Conservation (phyloP, 257 asterid genomes). For the Solanum lycopersicoides region DNA sequence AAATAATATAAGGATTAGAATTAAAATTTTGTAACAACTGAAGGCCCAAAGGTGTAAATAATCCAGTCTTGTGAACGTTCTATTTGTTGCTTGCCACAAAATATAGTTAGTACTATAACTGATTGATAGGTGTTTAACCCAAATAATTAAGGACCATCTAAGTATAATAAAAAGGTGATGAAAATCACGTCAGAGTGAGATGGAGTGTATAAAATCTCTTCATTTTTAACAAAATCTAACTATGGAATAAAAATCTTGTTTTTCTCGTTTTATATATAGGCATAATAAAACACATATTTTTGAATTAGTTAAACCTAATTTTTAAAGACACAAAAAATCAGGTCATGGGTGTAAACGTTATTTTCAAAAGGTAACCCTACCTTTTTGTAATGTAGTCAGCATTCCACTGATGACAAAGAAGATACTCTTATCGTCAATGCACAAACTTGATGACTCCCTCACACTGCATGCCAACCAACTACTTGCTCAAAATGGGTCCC, state of each 20-base stretch:
- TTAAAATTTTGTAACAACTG: neutral
- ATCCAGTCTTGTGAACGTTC: neutral
- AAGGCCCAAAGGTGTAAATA: neutral
- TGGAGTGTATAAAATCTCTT: neutral
- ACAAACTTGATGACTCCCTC: neutral
- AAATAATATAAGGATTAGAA: neutral
- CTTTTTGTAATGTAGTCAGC: neutral
- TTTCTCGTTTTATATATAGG: neutral
- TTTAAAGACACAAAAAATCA: neutral
- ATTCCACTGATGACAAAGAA: neutral
- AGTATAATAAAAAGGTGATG: neutral
- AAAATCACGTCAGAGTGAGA: neutral
- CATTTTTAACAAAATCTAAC: neutral
- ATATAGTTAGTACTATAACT: neutral
- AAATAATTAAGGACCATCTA: neutral
- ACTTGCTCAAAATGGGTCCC: neutral
- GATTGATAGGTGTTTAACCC: neutral
- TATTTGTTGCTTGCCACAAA: neutral
- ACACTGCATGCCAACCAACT: neutral
- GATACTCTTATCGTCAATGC: neutral
- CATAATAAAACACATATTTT: neutral
- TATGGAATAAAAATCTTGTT: neutral
- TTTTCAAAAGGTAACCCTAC: neutral
- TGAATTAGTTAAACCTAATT: neutral
- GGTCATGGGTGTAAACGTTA: neutral